A percentile compares a stretch with the other conserved stretches of the same genome.
Conservation (phyloP, 129 eudicot genomes). For the Flaveria brownii region DNA sequence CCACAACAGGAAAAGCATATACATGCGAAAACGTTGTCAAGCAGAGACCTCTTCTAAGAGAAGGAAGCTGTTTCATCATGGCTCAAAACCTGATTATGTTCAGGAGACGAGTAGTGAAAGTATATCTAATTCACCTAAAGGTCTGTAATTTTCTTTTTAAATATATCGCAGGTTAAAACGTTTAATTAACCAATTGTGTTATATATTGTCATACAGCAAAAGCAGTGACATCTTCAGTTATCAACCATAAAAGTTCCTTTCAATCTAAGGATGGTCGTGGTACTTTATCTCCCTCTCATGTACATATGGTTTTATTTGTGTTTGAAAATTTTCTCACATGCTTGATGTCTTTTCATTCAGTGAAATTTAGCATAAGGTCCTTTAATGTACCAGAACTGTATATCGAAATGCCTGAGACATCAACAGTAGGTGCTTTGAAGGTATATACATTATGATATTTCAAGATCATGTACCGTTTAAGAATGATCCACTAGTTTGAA, state of each 20-base stretch:
- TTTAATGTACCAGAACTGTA: slow-evolving; percentile 89
- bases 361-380: slow-evolving; percentile 83
- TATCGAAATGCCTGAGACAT: slow-evolving; percentile 87
- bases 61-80: slow-evolving; percentile 56
- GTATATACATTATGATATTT: slow-evolving; percentile 34
- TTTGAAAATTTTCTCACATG: slow-evolving; percentile 31
- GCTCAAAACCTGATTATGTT: slow-evolving; percentile 44
- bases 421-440: slow-evolving; percentile 91
- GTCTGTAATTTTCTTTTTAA: slow-evolving; percentile 27
- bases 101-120: slow-evolving; percentile 73
- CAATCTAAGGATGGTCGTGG: slow-evolving; percentile 58
- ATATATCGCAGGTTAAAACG: background rate
- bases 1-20: slow-evolving; percentile 46
- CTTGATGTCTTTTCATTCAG: slow-evolving; percentile 43
- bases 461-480: slow-evolving; percentile 3
- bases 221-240: slow-evolving; percentile 43
- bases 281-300: slow-evolving; percentile 23
- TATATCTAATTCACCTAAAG: slow-evolving; percentile 66
- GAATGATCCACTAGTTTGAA: background rate
- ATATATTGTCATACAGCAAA: slow-evolving; percentile 41
- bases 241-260: slow-evolving; percentile 38
- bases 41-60: slow-evolving; percentile 51
- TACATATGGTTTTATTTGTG: background rate
- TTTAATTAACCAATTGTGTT: slow-evolving; percentile 11
- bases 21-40: slow-evolving; percentile 48